Percentiles rank a stretch among this genome's conserved stretches.
These are phyloP conservation scores for Aureobasidium sp. DNA, from an alignment of 2,329 filamentous ascomycete genomes.

Conservation along the genomic window DNA sequence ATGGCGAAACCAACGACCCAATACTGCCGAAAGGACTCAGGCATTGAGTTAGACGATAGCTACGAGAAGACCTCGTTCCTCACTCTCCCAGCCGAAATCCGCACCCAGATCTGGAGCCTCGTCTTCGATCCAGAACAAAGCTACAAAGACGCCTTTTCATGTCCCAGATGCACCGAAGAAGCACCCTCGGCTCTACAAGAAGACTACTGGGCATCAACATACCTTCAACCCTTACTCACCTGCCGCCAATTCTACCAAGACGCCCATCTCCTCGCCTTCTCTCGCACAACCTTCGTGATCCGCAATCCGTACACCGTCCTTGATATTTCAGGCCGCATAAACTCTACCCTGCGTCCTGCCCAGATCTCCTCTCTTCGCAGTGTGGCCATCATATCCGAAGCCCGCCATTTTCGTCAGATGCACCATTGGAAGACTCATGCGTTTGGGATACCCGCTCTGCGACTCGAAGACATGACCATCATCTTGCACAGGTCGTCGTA, in stretches of 20 bases:
- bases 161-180: neutral
- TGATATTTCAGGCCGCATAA: conserved; percentile 24
- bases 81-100: conserved; percentile 14
- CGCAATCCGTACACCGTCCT: conserved; percentile 26
- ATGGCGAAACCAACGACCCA: neutral
- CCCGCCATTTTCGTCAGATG: conserved; percentile 27
- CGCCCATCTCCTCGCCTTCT: conserved; percentile 30
- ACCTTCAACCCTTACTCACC: conserved; percentile 30
- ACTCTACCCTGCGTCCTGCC: conserved; percentile 21
- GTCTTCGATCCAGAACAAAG: conserved; percentile 11
- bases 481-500: conserved; percentile 27
- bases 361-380: conserved; percentile 29
- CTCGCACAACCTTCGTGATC: conserved; percentile 31
- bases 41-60: conserved; percentile 9
- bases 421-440: conserved; percentile 28
- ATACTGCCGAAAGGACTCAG: conserved; percentile 6
- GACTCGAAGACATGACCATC: conserved; percentile 28
- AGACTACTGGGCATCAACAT: conserved; percentile 23
- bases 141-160: neutral
- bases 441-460: conserved; percentile 27
- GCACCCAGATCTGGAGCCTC: conserved; percentile 13
- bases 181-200: conserved; percentile 20
- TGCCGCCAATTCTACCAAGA: conserved; percentile 35
- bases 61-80: conserved; percentile 15
- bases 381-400: conserved; percentile 27